Evolutionary conservation across 345 rosid genomes (phyloP), one percentile per base, ranked within the genome.

Genomic region (Luvunga scandens): DNA sequence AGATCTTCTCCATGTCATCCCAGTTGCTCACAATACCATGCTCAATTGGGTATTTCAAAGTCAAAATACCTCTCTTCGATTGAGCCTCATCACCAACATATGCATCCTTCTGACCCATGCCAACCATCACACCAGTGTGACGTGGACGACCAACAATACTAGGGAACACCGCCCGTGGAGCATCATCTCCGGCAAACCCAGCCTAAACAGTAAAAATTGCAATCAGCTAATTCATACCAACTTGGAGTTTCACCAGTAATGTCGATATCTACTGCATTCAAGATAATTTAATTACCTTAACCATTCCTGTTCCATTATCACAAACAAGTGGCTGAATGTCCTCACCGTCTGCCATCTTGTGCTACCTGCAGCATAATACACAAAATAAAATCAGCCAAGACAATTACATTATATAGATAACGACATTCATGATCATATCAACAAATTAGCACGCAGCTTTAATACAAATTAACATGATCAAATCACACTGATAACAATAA

Each of bases 1-100:
- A 93, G 36, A 92, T 92, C 78, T 94, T 94, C 87, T 94, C 97
- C 98, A 94, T 94, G 59, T 94, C 98, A 80, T 94, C 98, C 98
- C 97, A 92, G 74, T 94, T 94, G 91, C 87, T 94, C 56, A 94
- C 98, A 84, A 94, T 94, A 28, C 97, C 98, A 39, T 94, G 98
- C 82, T 92, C 97, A 79, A 90, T 92, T 0, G 97, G 97, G 78
- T 92, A 92, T 80, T 92, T 92, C 85, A 92, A 85, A 7, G 97
- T 89, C n/a, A 92, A 62, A 75, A 92, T 92, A 84, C 97, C 97
- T 74, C 96, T 84, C 42, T 90, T 90, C 0, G 94, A 90, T 14
- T 90, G 94, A 77, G 96, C 94, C 88, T 92, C 97, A 67, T 94
- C 98, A 16, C 98, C 98, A 57, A 92, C 98, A 67, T 92, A 94